Base-by-base conservation (phyloP, 148 eudicot species). In the Rhododendron griersonianum region DNA sequence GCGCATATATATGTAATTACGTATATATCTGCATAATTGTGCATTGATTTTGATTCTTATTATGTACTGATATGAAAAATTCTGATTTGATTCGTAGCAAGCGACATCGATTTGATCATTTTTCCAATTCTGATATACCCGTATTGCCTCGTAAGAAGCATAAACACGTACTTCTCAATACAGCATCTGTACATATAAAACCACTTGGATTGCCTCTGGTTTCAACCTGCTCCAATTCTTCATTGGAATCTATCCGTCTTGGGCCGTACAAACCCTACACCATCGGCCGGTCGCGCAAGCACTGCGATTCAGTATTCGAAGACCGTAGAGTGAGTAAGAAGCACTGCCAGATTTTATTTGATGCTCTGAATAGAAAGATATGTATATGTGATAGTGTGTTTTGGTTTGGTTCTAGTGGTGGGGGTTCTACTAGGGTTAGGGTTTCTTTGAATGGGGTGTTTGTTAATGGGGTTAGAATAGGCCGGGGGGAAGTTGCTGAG, bases 391-490 rank as follows among this genome's bases (percentile, higher is more conserved):
- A 95, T 93, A 95, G 98, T 3, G 86, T 89, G 13, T 89, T 88
- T 82, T 88, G 87, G 71, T 53, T 74, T 81, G 55, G 73, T 16
- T 21, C 65, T 84, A 2, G 16, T 86, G 86, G 23, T 86, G 86
- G 67, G 85, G 51, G 83, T 88, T 91, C 84, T 86, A 88, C 83
- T 86, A 87, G 85, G 81, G 89, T 83, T 86, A 93, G 85, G 91
- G 94, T 87, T 88, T 92, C 98, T 15, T 59, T 90, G 86, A 96
- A 95, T 86, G 99, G 98, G 50, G 89, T 94, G 81, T 93, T 91
- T 92, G 92, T 96, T 51, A 95, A 96, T 89, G 96, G 96, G 81
- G 90, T 83, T 87, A 92, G 88, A 53, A 63, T 96, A 91, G 81
- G 85, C 33, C 84, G 88, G 84, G 95, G 91, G 53, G 86, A 82